A percentile compares a stretch with the other conserved stretches of the same genome.
Evolutionary conservation across 1,284 basidiomycete genomes (phyloP).

Genomic region (Ustanciosporium gigantosporum): DNA sequence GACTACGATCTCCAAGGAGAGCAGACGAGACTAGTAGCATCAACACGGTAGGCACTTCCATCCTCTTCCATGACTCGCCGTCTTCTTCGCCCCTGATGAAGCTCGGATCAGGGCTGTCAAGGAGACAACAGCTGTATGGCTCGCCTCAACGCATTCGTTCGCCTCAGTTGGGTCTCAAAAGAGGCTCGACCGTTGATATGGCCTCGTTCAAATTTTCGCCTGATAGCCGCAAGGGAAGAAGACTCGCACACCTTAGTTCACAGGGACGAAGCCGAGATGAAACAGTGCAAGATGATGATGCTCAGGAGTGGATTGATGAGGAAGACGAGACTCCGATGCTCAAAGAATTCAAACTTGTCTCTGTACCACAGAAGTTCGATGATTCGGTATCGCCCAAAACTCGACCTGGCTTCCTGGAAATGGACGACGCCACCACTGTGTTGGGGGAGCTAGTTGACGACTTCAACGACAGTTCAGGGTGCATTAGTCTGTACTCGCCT

Average conservation of each 20-base stretch:
- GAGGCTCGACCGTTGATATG: not conserved
- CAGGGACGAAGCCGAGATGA: no score
- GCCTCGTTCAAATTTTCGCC: not conserved
- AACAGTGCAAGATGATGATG: not conserved
- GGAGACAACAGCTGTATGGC: no score
- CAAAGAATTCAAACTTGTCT: not conserved
- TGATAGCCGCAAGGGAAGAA: no score
- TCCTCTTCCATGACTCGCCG: constrained; percentile 20
- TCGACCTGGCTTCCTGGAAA: constrained; percentile 28
- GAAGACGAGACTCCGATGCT: not conserved
- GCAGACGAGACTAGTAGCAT: constrained; percentile 22
- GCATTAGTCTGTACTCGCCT: constrained; percentile 9
- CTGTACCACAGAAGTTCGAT: constrained; percentile 3
- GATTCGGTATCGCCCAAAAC: not conserved
- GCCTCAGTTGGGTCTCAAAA: not conserved
- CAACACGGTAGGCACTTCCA: constrained; percentile 24
- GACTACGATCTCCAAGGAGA: constrained; percentile 6
- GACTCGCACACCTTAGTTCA: not conserved
- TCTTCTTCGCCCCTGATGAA: not conserved
- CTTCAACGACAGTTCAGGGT: constrained; percentile 12
- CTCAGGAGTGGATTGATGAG: constrained; percentile 28
- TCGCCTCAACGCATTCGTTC: no score
- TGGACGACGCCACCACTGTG: constrained; percentile 19
- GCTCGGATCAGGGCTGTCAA: no score
- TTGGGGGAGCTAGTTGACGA: constrained; percentile 19